Evolutionary conservation across 225 moss, liverwort and hornwort species (phyloP), one percentile per base, ranked within the genome.

Genomic region (Polytrichum formosum): DNA sequence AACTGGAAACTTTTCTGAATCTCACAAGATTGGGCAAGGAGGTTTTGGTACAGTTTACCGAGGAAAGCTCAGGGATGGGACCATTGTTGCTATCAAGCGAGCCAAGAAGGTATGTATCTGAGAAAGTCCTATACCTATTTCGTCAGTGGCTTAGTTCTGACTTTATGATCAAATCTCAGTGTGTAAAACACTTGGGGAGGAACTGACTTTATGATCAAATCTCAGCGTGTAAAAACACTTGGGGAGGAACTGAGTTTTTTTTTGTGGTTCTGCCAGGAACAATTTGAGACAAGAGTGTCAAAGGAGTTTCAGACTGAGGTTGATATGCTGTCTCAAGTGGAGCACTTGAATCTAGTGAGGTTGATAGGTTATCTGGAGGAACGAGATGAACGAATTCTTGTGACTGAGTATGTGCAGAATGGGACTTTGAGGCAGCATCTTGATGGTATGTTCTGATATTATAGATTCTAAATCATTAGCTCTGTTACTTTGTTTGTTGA

Each of bases 21-120:
- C 86, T 30, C 96, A 93, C 70, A 92, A 88, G 82, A 97, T 97
- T 76, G 96, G 96, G 22, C 88, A 90, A 82, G 96, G 96, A 65
- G 96, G 96, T 20, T 97, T 97, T 72, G 96, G 96, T 68, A 73
- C 85, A 53, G 96, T 97, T 13, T 97, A 94, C 63, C 90, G 83
- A 74, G 96, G 96, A 59, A 97, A 82, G 76, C 90, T 97, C 54
- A 87, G 82, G 70, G 89, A 92, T 78, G 92, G 93, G 66, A 84
- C 82, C 21, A 72, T 84, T 65, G 91, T 97, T 68, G 96, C 94
- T 59, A 92, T 97, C 62, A 97, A 97, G 70, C 87, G 96, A 75
- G 96, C 96, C 66, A 97, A 92, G 80, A 97, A 94, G 93, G 96
- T 97, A 77, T 58, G 20, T 58, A 58, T 23, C n/a, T 23, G 20